phyloP scores from a whole-genome alignment of 768 basidiomycete genomes.

The Termitomyces sp. region DNA sequence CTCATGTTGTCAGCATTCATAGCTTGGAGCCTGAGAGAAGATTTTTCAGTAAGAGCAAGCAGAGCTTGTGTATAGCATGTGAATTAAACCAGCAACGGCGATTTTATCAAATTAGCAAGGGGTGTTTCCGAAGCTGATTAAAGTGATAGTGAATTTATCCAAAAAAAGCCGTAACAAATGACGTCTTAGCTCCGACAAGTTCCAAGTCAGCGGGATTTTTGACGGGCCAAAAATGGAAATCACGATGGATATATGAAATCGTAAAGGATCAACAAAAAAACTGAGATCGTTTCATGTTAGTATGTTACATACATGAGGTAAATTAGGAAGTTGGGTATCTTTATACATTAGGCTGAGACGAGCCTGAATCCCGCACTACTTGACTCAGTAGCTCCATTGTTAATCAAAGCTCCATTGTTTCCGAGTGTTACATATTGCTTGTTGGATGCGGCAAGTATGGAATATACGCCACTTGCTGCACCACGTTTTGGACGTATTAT shows the following conservation, averaged over 20 bases:
- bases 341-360: neutral
- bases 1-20: neutral
- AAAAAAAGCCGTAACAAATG: neutral
- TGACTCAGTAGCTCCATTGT: slow-evolving; percentile 19
- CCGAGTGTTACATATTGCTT: slow-evolving; percentile 21
- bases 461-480: slow-evolving; percentile 21
- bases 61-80: neutral
- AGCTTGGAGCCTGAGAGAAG: neutral
- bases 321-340: neutral
- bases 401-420: slow-evolving; percentile 20
- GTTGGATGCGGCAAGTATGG: slow-evolving; percentile 25
- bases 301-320: neutral
- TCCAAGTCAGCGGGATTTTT: neutral
- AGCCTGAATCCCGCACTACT: slow-evolving; percentile 23
- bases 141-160: neutral
- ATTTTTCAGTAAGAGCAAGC: neutral
- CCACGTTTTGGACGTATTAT: slow-evolving; percentile 19
- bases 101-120: neutral
- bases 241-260: neutral
- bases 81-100: too few species aligned
- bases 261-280: neutral
- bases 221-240: neutral
- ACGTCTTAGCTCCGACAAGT: neutral
- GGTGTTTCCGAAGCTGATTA: neutral
- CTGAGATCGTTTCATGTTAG: neutral